phyloP scores from a whole-genome alignment of 169 alveolate genomes.

The Cryptosporidium ubiquitum region DNA sequence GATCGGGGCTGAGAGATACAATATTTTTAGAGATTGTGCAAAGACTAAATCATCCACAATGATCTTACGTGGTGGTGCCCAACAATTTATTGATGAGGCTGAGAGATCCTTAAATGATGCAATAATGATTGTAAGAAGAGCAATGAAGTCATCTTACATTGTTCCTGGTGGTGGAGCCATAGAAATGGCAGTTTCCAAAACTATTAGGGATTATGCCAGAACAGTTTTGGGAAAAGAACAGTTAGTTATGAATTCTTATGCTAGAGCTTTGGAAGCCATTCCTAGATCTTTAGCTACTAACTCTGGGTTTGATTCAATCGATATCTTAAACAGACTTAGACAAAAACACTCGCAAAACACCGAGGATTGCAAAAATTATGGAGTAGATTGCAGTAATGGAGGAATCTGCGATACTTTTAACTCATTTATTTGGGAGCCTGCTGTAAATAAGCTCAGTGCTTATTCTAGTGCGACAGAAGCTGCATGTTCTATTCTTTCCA shows the following conservation, averaged over 20 bases:
- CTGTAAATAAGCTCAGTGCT: slow-evolving; percentile 93
- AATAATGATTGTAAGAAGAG: slow-evolving; percentile 94
- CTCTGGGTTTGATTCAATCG: slow-evolving; percentile 95
- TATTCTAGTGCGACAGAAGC: slow-evolving; percentile 98
- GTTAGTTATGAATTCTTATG: slow-evolving; percentile 91
- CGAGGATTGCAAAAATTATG: slow-evolving; percentile 90
- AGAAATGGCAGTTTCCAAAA: slow-evolving; percentile 83
- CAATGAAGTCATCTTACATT: slow-evolving; percentile 89
- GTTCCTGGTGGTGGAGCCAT: slow-evolving; percentile 99
- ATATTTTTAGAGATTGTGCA: slow-evolving; percentile 94
- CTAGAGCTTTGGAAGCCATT: slow-evolving; percentile 95
- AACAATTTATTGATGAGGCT: slow-evolving; percentile 97
- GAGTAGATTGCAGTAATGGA: slow-evolving; percentile 93
- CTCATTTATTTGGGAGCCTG: slow-evolving; percentile 96
- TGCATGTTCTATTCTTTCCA: slow-evolving; percentile 94
- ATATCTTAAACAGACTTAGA: slow-evolving; percentile 92
- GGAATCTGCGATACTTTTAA: slow-evolving; percentile 87
- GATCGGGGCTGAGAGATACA: slow-evolving; percentile 96
- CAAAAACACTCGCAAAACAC: slow-evolving; percentile 89
- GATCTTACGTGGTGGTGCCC: slow-evolving; percentile 98
- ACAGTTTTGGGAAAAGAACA: slow-evolving; percentile 92
- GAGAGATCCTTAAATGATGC: slow-evolving; percentile 98
- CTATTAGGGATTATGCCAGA: slow-evolving; percentile 85
- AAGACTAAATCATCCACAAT: slow-evolving; percentile 93
- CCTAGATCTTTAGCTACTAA: slow-evolving; percentile 97